phyloP scores from a whole-genome alignment of 75 land plant genomes.

The Selaginella moellendorffii region DNA sequence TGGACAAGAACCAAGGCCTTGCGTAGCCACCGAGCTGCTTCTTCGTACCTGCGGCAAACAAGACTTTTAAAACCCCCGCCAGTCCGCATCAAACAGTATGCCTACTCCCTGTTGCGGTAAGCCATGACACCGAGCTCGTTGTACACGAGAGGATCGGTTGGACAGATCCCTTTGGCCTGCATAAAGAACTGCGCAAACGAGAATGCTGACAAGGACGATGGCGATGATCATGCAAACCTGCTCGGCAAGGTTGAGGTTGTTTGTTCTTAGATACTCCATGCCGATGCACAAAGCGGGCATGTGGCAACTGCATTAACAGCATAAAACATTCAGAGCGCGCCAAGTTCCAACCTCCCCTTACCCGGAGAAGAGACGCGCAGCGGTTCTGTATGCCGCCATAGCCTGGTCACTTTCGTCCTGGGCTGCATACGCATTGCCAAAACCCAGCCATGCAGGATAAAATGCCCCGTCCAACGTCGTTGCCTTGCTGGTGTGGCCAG shows the following conservation, averaged over 20 bases:
- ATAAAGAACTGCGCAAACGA: conserved; percentile 75
- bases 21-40: conserved; percentile 70
- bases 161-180: conserved; percentile 81
- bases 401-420: conserved; percentile 97
- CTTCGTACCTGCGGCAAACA: conserved; percentile 47
- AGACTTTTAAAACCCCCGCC: too few species aligned
- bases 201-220: too few species aligned
- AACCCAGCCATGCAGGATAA: conserved; percentile 96
- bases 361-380: conserved; percentile 94
- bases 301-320: conserved; percentile 90
- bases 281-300: conserved; percentile 85
- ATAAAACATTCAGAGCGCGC: too few species aligned
- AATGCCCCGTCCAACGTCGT: conserved; percentile 73
- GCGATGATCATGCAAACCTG: too few species aligned
- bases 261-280: conserved; percentile 94
- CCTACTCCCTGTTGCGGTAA: conserved; percentile 84
- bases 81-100: too few species aligned
- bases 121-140: conserved; percentile 97
- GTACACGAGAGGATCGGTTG: conserved; percentile 83
- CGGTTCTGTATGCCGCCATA: conserved; percentile 79
- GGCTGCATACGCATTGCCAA: conserved; percentile 93
- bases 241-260: conserved; percentile 84
- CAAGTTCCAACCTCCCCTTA: too few species aligned
- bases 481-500: conserved; percentile 97
- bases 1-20: conserved; percentile 45